Base-by-base conservation (phyloP, 768 basidiomycete species). In the Psilocybe cyanescens region DNA sequence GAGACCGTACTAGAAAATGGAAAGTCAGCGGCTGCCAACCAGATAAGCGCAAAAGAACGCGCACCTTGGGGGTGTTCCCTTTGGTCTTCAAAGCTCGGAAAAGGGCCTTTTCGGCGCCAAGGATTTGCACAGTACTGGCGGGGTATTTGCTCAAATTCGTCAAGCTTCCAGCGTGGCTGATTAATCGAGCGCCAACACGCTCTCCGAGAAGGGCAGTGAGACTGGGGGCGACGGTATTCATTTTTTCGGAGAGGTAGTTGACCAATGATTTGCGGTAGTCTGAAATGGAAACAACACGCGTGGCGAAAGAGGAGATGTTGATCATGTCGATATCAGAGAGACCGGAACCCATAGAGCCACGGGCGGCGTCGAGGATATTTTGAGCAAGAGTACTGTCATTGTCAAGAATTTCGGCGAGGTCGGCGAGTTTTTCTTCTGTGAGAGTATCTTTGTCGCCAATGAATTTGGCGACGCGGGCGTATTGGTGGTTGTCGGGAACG, bases 61-160 rank as follows among this genome's bases (percentile, higher is more conserved):
- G 55, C 66, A 94, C 94, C 82, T 97, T 97, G 45, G 97, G 96
- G 0, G 97, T 99, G 75, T 99, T 98, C 14, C 97, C 97, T 77
- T 98, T 99, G 33, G 97, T 98, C 82, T 99, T 99, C 71, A 99
- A 81, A 0, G 97, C 97, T 57, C 97, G 81, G 86, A 99, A 99
- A 29, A 99, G 83, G 2, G 97, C 97, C 76, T 99, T 99, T 80
- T 99, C 97, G 24, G 97, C 97, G 67, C 97, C 97, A 45, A 98
- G 82, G 67, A 99, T 99, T 77, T 99, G 97, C 45, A 99, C 97
- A 12, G 97, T 99, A 71, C 93, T 95, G 0, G 97, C 97, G 33
- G 97, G 97, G 79, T 98, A 98, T 80, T 99, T 99, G 83, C 92
- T 93, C 59, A 99, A 78, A 76, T 98, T 99, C 63, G 95, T 97